These are phyloP conservation scores for Lachancea thermotolerans DNA, from an alignment of 805 yeast genomes.

Conservation along the genomic window DNA sequence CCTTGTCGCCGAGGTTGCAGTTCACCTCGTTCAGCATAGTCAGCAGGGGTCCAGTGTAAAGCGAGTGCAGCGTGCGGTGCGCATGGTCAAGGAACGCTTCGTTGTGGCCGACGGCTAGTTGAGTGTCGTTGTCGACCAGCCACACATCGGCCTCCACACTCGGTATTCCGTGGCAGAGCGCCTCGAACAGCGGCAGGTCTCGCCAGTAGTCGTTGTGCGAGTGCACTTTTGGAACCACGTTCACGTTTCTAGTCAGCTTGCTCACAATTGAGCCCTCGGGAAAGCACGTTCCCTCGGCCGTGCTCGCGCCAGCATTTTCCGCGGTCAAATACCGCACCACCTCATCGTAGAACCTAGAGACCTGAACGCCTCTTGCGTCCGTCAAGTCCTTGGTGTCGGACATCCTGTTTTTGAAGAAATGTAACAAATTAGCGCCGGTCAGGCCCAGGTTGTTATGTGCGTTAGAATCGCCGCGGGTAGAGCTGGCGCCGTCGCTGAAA, in stretches of 20 bases:
- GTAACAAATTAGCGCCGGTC: conserved; percentile 12
- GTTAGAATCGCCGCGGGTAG: not conserved
- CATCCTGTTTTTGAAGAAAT: conserved; percentile 12
- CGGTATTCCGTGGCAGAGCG: conserved; percentile 43
- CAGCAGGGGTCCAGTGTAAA: conserved; percentile 51
- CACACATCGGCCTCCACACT: conserved; percentile 67
- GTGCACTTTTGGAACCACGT: conserved; percentile 36
- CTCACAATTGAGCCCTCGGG: conserved; percentile 16
- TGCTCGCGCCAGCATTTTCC: not conserved
- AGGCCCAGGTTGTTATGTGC: conserved; percentile 9
- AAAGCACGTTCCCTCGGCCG: conserved; percentile 6
- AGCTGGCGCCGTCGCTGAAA: not conserved
- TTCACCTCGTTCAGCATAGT: conserved; percentile 45
- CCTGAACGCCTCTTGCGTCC: not conserved
- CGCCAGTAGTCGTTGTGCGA: conserved; percentile 72
- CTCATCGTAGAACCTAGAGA: conserved; percentile 16
- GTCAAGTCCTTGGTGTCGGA: not conserved
- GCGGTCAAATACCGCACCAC: conserved; percentile 10
- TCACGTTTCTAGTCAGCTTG: conserved; percentile 22
- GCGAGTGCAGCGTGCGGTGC: conserved; percentile 38
- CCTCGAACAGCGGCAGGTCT: conserved; percentile 49
- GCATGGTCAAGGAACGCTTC: conserved; percentile 37
- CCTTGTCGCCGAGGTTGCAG: conserved; percentile 12
- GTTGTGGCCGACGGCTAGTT: conserved; percentile 60
- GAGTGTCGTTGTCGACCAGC: conserved; percentile 35